Percentiles rank a stretch among this genome's conserved stretches.
phyloP scores from a whole-genome alignment of 768 basidiomycete species.

The Neoboletus subvelutipes region DNA sequence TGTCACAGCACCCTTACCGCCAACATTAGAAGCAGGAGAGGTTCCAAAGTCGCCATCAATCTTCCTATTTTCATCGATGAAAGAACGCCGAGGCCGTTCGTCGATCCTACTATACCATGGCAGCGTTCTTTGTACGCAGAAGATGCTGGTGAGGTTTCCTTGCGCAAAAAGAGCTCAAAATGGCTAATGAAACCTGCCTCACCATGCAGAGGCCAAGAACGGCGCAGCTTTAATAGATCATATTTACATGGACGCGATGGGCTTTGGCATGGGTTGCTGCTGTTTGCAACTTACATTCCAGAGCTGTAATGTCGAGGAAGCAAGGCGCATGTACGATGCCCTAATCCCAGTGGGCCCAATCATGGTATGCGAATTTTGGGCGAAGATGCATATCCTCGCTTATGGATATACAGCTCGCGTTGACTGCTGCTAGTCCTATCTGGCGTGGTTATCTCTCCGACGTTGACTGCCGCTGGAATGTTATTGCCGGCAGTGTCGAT shows the following conservation, averaged over 20 bases:
- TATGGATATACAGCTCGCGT: conserved; percentile 64
- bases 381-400: background rate
- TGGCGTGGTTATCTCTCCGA: conserved; percentile 95
- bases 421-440: conserved; percentile 92
- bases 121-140: conserved; percentile 80
- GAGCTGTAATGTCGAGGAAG: conserved; percentile 90
- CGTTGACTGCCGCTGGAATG: conserved; percentile 98
- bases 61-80: conserved; percentile 89
- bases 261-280: conserved; percentile 99
- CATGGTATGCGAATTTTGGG: conserved; percentile 55
- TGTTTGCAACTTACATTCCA: conserved; percentile 98
- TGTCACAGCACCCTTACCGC: conserved; percentile 86
- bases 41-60: conserved; percentile 94
- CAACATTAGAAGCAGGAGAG: conserved; percentile 87
- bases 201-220: conserved; percentile 70
- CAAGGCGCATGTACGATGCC: conserved; percentile 93
- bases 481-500: conserved; percentile 97
- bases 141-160: conserved; percentile 62
- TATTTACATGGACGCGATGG: conserved; percentile 99
- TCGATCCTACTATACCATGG: conserved; percentile 92
- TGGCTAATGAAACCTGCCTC: conserved; percentile 3
- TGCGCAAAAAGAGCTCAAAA: conserved; percentile 5
- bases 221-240: conserved; percentile 89
- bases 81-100: conserved; percentile 83
- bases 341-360: conserved; percentile 94